Evolutionary conservation across 352 stramenopile species (phyloP), one percentile per base, ranked within the genome.

Genomic region (Phytophthora foliorum): DNA sequence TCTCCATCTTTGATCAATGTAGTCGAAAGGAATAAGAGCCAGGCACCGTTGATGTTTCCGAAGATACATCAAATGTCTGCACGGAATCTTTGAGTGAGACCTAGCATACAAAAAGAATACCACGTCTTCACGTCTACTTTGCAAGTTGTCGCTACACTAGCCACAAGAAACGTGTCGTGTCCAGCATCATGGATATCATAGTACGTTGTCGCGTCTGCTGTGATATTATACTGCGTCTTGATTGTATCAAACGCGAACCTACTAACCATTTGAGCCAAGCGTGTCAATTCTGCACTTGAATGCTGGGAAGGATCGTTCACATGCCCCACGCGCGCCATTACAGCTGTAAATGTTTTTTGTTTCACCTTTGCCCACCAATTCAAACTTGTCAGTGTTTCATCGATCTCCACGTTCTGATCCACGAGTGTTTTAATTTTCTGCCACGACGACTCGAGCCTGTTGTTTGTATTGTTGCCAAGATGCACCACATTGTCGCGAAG

Each of bases 291-390:
- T 11, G 25, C 21, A 24, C 2, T 22, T 3, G 57, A 46, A 13
- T 50, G 57, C 1, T 55, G 57, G 1, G 41, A 11, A 1, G 45
- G 24, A 14, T 64, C 32, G 1, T 19, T 46, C 0, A 39, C 16
- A 2, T 24, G 57, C 0, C 31, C 56, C 0, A 50, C 31, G 5
- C 31, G 31, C 4, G 57, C 6, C 16, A 64, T 14, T 0, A 39
- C 32, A 1, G 57, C 50, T 1, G 32, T 56, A 8, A 63, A 52
- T 17, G 8, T 10, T 16, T 61, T 61, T n/a, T 61, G 39, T 9
- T 61, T 61, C 8, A 61, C 54, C 29, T 61, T 61, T 0, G 39
- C 39, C 41, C 54, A 53, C 38, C 54, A 61, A 24, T 52, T 61
- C 11, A 44, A 6, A 34, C 10, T 61, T 5, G 54, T 61, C 5